A percentile compares a stretch with the other conserved stretches of the same genome.
These are phyloP conservation scores for Colletotrichum scovillei DNA, from an alignment of 2,329 filamentous ascomycete species.

Conservation along the genomic window DNA sequence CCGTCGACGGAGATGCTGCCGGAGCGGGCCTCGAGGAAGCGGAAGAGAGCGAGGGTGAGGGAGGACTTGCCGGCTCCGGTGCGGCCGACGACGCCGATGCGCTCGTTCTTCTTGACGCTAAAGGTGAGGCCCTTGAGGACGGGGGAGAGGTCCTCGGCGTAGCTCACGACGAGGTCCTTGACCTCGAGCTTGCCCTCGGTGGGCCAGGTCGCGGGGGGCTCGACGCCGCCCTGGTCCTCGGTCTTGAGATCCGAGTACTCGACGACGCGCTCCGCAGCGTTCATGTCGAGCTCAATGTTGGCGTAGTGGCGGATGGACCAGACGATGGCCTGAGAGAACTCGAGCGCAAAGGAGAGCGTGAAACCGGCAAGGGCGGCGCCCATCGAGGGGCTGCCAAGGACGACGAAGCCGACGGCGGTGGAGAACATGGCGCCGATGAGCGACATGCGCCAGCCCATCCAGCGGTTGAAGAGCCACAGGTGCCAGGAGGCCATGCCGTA, in stretches of 20 bases:
- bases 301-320: conserved; percentile 77
- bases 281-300: conserved; percentile 82
- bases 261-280: conserved; percentile 79
- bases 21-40: conserved; percentile 76
- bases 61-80: conserved; percentile 85
- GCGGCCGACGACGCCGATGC: conserved; percentile 81
- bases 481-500: conserved; percentile 75
- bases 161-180: conserved; percentile 76
- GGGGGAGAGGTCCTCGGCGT: conserved; percentile 77
- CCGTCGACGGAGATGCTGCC: conserved; percentile 79
- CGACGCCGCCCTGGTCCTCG: conserved; percentile 71
- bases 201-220: conserved; percentile 80
- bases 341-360: conserved; percentile 77
- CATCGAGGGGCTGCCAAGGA: conserved; percentile 70
- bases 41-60: conserved; percentile 80
- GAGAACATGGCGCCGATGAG: conserved; percentile 77
- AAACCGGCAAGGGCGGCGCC: conserved; percentile 80
- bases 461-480: conserved; percentile 79
- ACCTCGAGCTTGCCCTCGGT: conserved; percentile 79
- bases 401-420: conserved; percentile 71
- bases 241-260: conserved; percentile 79
- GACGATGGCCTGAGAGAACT: conserved; percentile 73
- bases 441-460: conserved; percentile 80
- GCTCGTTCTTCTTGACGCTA: conserved; percentile 72
- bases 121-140: conserved; percentile 79